Evolutionary conservation across 192 early-diverging fungal species (phyloP).

Genomic region (Obelidium mucronatum): DNA sequence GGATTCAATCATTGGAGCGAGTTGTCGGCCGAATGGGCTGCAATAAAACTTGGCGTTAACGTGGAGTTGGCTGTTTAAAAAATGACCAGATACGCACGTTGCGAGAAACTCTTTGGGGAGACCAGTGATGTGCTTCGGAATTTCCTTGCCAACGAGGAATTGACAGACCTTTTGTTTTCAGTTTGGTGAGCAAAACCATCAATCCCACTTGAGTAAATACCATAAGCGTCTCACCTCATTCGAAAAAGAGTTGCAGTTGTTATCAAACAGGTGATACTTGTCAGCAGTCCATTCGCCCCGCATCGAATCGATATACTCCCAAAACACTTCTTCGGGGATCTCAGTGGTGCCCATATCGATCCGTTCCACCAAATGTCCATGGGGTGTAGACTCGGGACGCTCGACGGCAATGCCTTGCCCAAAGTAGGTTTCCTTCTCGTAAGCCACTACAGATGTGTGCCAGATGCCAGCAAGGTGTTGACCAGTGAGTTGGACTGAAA

Average conservation of each 20-base stretch:
- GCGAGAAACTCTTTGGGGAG: constrained; percentile 58
- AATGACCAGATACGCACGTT: constrained; percentile 16
- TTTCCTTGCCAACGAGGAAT: constrained; percentile 77
- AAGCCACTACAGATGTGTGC: constrained; percentile 82
- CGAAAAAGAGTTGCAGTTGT: constrained; percentile 78
- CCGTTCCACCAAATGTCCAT: constrained; percentile 71
- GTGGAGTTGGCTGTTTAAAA: constrained; percentile 2
- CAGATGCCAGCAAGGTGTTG: constrained; percentile 76
- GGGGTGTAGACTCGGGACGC: constrained; percentile 58
- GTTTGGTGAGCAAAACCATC: background rate
- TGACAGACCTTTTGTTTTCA: constrained; percentile 65
- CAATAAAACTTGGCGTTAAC: too few species aligned
- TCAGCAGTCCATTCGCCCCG: constrained; percentile 61
- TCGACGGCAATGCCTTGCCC: constrained; percentile 74
- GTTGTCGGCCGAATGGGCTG: constrained; percentile 54
- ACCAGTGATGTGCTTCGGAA: constrained; percentile 78
- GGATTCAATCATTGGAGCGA: constrained; percentile 46
- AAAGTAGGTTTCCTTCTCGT: constrained; percentile 78
- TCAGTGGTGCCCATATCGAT: constrained; percentile 82
- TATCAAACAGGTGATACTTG: constrained; percentile 85
- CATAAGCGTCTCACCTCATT: constrained; percentile 6
- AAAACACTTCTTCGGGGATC: constrained; percentile 71
- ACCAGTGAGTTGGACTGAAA: constrained; percentile 71
- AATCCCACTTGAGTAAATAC: too few species aligned
- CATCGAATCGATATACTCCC: constrained; percentile 75